These are phyloP conservation scores for Penicillium cosmopolitanum DNA, from an alignment of 495 filamentous ascomycete species.

Conservation along the genomic window DNA sequence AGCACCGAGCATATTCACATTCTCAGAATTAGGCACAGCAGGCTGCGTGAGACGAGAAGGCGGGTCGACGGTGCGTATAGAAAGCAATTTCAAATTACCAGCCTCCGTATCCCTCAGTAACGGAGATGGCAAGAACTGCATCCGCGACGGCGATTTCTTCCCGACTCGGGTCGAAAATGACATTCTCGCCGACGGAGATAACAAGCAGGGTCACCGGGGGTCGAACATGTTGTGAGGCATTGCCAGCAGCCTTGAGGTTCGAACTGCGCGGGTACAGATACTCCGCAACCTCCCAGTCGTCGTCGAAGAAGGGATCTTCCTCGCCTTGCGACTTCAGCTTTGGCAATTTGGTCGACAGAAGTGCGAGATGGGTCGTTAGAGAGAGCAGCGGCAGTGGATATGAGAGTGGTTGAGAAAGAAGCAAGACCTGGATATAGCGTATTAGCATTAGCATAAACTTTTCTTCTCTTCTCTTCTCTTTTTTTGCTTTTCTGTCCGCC, in stretches of 20 bases:
- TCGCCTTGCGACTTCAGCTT: conserved; percentile 79
- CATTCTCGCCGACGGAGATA: conserved; percentile 79
- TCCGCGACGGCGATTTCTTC: conserved; percentile 95
- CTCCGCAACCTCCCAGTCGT: conserved; percentile 88
- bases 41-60: conserved; percentile 71
- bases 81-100: conserved; percentile 54
- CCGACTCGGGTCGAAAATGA: conserved; percentile 89
- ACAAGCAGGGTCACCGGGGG: conserved; percentile 91
- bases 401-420: conserved; percentile 87
- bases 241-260: neutral
- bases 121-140: conserved; percentile 77
- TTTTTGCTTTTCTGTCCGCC: too few relatives aligned
- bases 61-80: conserved; percentile 69
- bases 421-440: conserved; percentile 66
- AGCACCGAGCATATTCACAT: conserved; percentile 60
- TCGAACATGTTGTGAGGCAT: conserved; percentile 37
- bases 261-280: conserved; percentile 69
- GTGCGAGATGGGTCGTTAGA: conserved; percentile 92
- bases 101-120: conserved; percentile 48
- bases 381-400: conserved; percentile 93
- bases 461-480: too few relatives aligned
- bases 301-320: conserved; percentile 97
- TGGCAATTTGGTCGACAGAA: conserved; percentile 84
- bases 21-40: conserved; percentile 69
- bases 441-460: too few relatives aligned